Conservation (phyloP, 2,329 filamentous ascomycete species). For the Monascus ruber region DNA sequence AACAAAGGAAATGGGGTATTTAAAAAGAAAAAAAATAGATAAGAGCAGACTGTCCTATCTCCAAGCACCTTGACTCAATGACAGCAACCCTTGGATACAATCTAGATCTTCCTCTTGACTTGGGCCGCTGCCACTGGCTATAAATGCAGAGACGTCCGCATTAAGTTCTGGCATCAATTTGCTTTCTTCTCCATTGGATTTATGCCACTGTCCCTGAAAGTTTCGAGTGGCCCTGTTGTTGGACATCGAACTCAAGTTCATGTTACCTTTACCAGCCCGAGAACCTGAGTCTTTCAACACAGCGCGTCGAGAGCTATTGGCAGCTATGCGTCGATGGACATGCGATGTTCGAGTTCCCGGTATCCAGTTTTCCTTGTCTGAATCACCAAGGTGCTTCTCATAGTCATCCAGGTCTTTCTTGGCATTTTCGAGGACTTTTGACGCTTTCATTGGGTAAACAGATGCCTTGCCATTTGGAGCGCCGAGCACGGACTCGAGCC, state of each 20-base stretch:
- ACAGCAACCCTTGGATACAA: constrained; percentile 78
- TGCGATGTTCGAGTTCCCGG: constrained; percentile 35
- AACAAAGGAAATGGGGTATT: constrained; percentile 2
- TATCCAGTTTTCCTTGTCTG: constrained; percentile 89
- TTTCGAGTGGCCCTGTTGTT: constrained; percentile 18
- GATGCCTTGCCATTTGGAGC: constrained; percentile 25
- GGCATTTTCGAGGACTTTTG: constrained; percentile 9
- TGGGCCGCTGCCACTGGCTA: constrained; percentile 46
- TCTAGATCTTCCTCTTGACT: constrained; percentile 74
- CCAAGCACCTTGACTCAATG: constrained; percentile 89
- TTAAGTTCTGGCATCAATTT: constrained; percentile 37
- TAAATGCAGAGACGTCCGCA: constrained; percentile 61
- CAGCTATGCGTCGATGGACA: constrained; percentile 25
- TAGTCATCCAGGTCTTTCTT: constrained; percentile 26
- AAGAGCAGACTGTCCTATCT: constrained; percentile 34
- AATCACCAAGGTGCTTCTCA: constrained; percentile 53
- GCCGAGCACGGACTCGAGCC: constrained; percentile 41
- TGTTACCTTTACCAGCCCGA: constrained; percentile 14
- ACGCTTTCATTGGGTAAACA: constrained; percentile 16
- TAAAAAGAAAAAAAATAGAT: background rate
- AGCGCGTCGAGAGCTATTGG: constrained; percentile 22
- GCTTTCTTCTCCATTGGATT: constrained; percentile 16
- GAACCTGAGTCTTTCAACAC: constrained; percentile 35
- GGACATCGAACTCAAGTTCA: constrained; percentile 7
- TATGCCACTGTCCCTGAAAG: constrained; percentile 9